phyloP scores from a whole-genome alignment of 306 rosid species.

The Alnus glutinosa region DNA sequence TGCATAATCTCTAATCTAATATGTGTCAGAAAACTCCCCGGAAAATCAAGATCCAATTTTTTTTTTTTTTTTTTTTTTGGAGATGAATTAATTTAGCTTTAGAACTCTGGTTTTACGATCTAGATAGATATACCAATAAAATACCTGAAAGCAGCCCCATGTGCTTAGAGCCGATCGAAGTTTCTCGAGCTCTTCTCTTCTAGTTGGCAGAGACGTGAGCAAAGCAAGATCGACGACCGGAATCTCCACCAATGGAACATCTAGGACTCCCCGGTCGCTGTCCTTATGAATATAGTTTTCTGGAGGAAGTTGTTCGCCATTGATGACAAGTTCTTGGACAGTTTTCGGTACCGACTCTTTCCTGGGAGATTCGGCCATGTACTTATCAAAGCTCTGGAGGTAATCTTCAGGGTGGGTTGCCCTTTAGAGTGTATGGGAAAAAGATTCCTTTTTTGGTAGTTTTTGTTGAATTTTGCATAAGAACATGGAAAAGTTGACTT shows the following conservation, averaged over 20 bases:
- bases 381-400: neutral
- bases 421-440: no score
- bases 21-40: neutral
- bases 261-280: slow-evolving; percentile 23
- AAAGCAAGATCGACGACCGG: slow-evolving; percentile 39
- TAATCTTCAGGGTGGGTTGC: no score
- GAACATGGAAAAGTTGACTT: no score
- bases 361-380: slow-evolving; percentile 30
- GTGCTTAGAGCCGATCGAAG: slow-evolving; percentile 36
- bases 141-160: slow-evolving; percentile 54
- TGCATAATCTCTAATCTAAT: no score
- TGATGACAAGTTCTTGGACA: slow-evolving; percentile 39
- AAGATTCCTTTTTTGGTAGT: no score
- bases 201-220: slow-evolving; percentile 21
- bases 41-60: neutral
- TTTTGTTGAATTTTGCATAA: no score
- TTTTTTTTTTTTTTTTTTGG: no score
- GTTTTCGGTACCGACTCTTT: slow-evolving; percentile 10
- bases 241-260: slow-evolving; percentile 27
- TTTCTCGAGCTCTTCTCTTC: slow-evolving; percentile 30
- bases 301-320: slow-evolving; percentile 40
- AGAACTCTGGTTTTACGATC: no score
- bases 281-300: slow-evolving; percentile 29
- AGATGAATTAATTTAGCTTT: no score
- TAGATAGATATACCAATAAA: no score